A percentile compares a stretch with the other conserved stretches of the same genome.
Conservation (phyloP, 176 grass and related monocot species). For the Musa troglodytarum region DNA sequence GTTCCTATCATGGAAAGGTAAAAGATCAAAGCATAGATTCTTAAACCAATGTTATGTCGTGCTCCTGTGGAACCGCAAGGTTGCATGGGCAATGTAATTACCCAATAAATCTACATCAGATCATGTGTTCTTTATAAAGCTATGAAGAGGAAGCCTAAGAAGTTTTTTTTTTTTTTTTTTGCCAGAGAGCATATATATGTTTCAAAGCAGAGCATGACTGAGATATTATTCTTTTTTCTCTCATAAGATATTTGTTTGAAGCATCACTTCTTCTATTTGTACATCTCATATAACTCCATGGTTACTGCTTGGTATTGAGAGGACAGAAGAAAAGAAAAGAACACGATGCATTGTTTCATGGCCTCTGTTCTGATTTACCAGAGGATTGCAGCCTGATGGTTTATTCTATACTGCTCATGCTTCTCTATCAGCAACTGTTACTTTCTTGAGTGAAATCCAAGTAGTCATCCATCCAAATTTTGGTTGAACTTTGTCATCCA, state of each 20-base stretch:
- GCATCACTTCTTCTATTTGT: slow-evolving; percentile 2
- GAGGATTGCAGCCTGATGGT: too few species aligned
- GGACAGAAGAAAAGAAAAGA: too few species aligned
- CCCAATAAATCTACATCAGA: slow-evolving; percentile 31
- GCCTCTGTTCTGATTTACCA: too few species aligned
- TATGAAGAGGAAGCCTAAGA: not conserved
- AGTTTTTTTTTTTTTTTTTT: not conserved
- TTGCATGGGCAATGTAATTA: slow-evolving; percentile 32
- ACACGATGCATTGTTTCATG: too few species aligned
- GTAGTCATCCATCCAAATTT: too few species aligned
- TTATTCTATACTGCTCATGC: too few species aligned
- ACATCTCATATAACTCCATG: not conserved
- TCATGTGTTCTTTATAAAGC: not conserved
- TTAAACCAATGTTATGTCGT: slow-evolving; percentile 34
- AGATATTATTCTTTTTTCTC: slow-evolving; percentile 39
- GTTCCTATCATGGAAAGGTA: not conserved
- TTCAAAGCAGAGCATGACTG: slow-evolving; percentile 35
- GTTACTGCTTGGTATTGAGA: too few species aligned
- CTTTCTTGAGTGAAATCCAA: too few species aligned
- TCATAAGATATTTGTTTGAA: slow-evolving; percentile 14
- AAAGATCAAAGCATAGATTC: slow-evolving; percentile 11
- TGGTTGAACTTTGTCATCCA: too few species aligned
- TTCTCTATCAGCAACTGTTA: too few species aligned
- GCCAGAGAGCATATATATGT: slow-evolving; percentile 28
- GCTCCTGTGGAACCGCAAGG: slow-evolving; percentile 56